Conservation (phyloP, 148 eudicot genomes). For the Dysphania ambrosioides region DNA sequence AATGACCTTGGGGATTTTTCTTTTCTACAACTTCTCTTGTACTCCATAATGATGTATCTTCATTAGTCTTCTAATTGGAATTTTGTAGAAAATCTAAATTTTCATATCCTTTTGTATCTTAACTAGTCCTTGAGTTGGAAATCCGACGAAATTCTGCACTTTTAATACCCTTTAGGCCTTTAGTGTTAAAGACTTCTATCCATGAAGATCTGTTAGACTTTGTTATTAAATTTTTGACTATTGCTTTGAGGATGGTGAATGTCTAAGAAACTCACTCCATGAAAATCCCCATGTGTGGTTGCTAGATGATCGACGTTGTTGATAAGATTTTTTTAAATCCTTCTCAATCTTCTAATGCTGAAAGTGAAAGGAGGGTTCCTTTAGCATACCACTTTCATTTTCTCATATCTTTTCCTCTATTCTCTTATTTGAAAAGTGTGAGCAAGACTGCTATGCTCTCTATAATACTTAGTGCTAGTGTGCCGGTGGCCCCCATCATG, state of each 20-base stretch:
- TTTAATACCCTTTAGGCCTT: too few species aligned
- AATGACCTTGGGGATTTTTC: too few species aligned
- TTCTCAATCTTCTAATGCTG: not conserved
- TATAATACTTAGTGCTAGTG: too few species aligned
- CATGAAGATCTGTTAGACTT: not conserved
- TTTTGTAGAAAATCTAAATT: too few species aligned
- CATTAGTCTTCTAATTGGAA: too few species aligned
- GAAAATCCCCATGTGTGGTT: not conserved
- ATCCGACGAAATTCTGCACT: not conserved
- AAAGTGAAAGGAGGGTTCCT: not conserved
- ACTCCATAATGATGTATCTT: too few species aligned
- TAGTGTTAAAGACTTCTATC: not conserved
- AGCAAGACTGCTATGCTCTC: too few species aligned
- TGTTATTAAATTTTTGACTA: not conserved
- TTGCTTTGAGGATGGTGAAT: not conserved
- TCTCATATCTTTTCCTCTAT: not conserved
- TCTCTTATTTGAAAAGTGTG: not conserved
- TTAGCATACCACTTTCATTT: too few species aligned
- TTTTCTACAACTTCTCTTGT: too few species aligned
- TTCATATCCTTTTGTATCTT: too few species aligned
- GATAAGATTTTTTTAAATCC: not conserved
- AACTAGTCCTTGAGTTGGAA: too few species aligned
- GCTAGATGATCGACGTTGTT: not conserved
- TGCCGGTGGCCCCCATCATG: too few species aligned
- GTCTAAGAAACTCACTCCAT: not conserved